Conservation (phyloP, 352 stramenopile species). For the Bremia lactucae region DNA sequence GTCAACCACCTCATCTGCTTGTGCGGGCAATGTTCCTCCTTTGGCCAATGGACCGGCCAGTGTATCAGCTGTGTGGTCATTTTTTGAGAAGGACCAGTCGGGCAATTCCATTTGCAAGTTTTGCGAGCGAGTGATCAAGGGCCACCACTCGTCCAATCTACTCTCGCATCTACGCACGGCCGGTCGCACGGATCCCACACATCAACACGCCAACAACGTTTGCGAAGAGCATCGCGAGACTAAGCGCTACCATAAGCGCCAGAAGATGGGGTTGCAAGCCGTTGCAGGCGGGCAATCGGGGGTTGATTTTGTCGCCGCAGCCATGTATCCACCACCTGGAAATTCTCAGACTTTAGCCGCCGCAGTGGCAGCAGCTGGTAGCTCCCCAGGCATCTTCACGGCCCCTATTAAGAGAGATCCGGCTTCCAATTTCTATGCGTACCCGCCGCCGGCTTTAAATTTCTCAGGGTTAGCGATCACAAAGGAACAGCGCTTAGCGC, state of each 20-base stretch:
- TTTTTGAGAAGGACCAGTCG: slow-evolving; percentile 66
- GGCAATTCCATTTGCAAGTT: slow-evolving; percentile 82
- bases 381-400: slow-evolving; percentile 17
- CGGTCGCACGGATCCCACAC: slow-evolving; percentile 49
- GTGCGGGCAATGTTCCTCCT: slow-evolving; percentile 1
- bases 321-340: slow-evolving; percentile 29
- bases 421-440: slow-evolving; percentile 11
- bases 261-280: slow-evolving; percentile 46
- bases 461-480: slow-evolving; percentile 7
- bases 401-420: slow-evolving; percentile 21
- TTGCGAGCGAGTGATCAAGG: slow-evolving; percentile 77
- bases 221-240: slow-evolving; percentile 74
- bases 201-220: slow-evolving; percentile 63
- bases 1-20: slow-evolving; percentile 2
- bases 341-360: slow-evolving; percentile 28
- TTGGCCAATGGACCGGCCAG: slow-evolving; percentile 30
- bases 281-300: slow-evolving; percentile 2
- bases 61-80: slow-evolving; percentile 73
- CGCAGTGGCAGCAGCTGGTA: slow-evolving; percentile 30
- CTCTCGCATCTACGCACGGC: slow-evolving; percentile 69
- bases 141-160: slow-evolving; percentile 76
- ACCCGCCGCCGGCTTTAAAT: slow-evolving; percentile 4
- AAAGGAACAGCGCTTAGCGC: slow-evolving; percentile 37
- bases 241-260: slow-evolving; percentile 68
- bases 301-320: slow-evolving; percentile 30